A percentile compares a stretch with the other conserved stretches of the same genome.
Evolutionary conservation across 1,284 basidiomycete species (phyloP).

Genomic region (Cryptococcus sp.): DNA sequence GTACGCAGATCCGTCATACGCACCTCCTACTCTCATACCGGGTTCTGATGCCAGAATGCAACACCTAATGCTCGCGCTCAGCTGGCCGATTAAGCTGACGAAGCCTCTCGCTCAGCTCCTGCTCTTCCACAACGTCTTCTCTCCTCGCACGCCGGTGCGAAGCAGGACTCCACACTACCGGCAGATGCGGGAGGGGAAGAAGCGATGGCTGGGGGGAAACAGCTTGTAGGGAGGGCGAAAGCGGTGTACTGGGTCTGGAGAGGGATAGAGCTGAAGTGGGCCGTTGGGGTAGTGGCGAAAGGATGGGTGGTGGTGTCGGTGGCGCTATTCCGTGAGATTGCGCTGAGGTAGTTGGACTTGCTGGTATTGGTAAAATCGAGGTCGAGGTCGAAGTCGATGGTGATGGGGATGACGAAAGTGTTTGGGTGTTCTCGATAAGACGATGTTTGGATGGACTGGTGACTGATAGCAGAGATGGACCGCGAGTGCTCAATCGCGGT

Average conservation of each 20-base stretch:
- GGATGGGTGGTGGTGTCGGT: constrained; percentile 2
- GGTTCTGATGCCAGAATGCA: too few species aligned
- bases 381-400: too few species aligned
- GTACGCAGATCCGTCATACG: too few species aligned
- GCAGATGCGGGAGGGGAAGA: background rate
- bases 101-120: constrained; percentile 42
- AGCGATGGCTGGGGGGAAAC: constrained; percentile 1
- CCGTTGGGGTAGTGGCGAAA: background rate
- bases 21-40: too few species aligned
- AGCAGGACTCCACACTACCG: constrained; percentile 15
- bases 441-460: too few species aligned
- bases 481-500: too few species aligned
- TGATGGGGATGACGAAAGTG: too few species aligned
- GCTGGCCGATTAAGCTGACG: constrained; percentile 1
- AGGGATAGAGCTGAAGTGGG: background rate
- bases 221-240: constrained; percentile 3
- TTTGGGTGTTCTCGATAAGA: too few species aligned
- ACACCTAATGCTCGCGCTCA: too few species aligned
- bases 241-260: constrained; percentile 1
- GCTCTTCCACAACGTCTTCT: constrained; percentile 28
- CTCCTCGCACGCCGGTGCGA: constrained; percentile 21
- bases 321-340: background rate
- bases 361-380: background rate
- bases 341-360: background rate
- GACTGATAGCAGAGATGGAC: too few species aligned